Evolutionary conservation across 108 stramenopile species (phyloP).

Genomic region (Nitzschia inconspicua): DNA sequence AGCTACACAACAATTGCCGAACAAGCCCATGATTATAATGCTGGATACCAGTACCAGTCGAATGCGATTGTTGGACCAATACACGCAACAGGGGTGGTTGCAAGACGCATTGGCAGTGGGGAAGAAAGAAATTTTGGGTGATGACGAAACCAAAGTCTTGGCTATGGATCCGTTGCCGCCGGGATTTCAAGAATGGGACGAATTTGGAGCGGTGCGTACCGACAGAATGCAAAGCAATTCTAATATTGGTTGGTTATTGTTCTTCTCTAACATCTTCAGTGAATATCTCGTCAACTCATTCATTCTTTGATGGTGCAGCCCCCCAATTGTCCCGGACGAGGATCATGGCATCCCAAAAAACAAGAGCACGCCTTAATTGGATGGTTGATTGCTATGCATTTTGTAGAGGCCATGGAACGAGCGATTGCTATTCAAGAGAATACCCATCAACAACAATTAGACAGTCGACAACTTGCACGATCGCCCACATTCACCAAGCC

Average conservation of each 20-base stretch:
- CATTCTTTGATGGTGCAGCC: constrained; percentile 16
- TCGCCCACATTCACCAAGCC: constrained; percentile 10
- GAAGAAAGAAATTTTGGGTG: constrained; percentile 41
- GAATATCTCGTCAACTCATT: too few relatives aligned
- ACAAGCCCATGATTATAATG: constrained; percentile 70
- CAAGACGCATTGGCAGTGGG: constrained; percentile 60
- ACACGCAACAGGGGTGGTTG: constrained; percentile 50
- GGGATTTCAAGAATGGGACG: constrained; percentile 75
- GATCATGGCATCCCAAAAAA: constrained; percentile 80
- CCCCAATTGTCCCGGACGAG: constrained; percentile 58
- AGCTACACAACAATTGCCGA: constrained; percentile 33
- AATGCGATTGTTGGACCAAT: constrained; percentile 45
- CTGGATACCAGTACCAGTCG: constrained; percentile 55
- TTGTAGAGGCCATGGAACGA: constrained; percentile 65
- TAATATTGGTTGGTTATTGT: too few relatives aligned
- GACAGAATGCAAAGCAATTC: too few relatives aligned
- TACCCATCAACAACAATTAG: background rate
- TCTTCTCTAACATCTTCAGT: too few relatives aligned
- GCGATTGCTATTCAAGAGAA: constrained; percentile 29
- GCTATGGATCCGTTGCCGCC: constrained; percentile 39
- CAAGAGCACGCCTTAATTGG: constrained; percentile 80
- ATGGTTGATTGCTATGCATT: constrained; percentile 78
- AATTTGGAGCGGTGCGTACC: constrained; percentile 73
- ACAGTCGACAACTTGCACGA: background rate
- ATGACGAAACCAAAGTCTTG: constrained; percentile 21